Base-by-base conservation (phyloP, 257 asterid genomes). In the Agastache rugosa region DNA sequence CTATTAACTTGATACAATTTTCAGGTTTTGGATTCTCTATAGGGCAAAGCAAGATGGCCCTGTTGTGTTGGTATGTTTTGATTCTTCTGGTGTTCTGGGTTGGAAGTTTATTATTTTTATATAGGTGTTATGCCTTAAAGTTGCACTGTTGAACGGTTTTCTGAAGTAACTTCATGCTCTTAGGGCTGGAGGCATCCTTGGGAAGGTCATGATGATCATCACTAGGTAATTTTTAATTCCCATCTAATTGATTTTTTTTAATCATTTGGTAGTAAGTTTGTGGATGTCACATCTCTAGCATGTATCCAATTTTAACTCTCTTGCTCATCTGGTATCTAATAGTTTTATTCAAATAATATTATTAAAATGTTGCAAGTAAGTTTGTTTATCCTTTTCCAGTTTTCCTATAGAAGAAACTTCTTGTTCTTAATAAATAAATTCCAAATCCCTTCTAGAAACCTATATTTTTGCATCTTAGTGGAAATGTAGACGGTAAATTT, bases 141-240 rank as follows among this genome's bases (percentile, higher is more conserved):
- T 81, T 34, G 81, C 65, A 41, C 27, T 44, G 17, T 22, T 19
- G 10, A 55, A 62, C 10, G 42, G n/a, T 44, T 67, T 78, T 58
- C 81, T 74, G 74, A 77, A 62, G 45, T 76, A 72, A 63, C 51
- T 78, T 75, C 71, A 29, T 69, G 62, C 69, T 84, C 35, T 45
- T 78, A 92, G 97, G 97, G 97, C 58, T 90, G 90, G 96, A 90
- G 97, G 85, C 96, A 92, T 84, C 97, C 97, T 22, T 92, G 97
- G 97, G 97, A 92, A 16, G 93, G 97, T 37, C 96, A 92, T 82
- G 97, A 85, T 29, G 96, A 87, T 76, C 97, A 91, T 58, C 97
- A 91, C 76, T 88, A 92, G 87, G 88, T 84, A 80, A 67, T 19
- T 11, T 68, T 34, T 78, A 5, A 23, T 63, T 55, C 54, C 31